These are phyloP conservation scores for Cudoniella acicularis DNA, from an alignment of 495 filamentous ascomycete species.

Conservation along the genomic window DNA sequence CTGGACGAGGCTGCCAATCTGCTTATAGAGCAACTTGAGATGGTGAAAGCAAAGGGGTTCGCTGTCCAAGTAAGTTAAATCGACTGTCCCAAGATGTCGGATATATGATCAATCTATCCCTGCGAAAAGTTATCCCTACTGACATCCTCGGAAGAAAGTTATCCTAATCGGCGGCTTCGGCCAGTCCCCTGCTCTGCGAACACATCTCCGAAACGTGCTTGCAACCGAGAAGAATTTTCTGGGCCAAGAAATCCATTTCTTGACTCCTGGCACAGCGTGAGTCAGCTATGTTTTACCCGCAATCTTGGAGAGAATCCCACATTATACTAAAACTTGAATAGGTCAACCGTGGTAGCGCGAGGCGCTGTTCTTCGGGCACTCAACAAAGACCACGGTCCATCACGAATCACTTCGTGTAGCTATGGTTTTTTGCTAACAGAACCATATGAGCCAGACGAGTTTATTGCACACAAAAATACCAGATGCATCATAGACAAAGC, in stretches of 20 bases:
- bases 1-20: slow-evolving; percentile 1
- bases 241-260: slow-evolving; percentile 5
- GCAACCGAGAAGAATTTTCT: slow-evolving; percentile 4
- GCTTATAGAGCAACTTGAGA: slow-evolving; percentile 6
- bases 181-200: slow-evolving; percentile 23
- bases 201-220: slow-evolving; percentile 12
- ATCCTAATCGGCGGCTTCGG: slow-evolving; percentile 32
- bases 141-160: slow-evolving; percentile 23
- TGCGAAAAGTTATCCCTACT: neutral
- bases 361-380: slow-evolving; percentile 29
- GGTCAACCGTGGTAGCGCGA: slow-evolving; percentile 22
- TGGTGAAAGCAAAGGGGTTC: slow-evolving; percentile 3
- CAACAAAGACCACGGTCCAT: slow-evolving; percentile 22
- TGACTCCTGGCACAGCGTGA: slow-evolving; percentile 12
- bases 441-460: slow-evolving; percentile 10
- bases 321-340: slow-evolving; percentile 6
- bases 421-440: slow-evolving; percentile 29
- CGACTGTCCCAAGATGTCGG: neutral
- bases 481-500: slow-evolving; percentile 6
- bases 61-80: slow-evolving; percentile 7
- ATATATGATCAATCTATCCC: neutral
- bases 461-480: slow-evolving; percentile 22
- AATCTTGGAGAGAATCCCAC: neutral
- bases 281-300: slow-evolving; percentile 3
- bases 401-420: slow-evolving; percentile 24